Percentiles rank a stretch among this genome's conserved stretches.
phyloP scores from a whole-genome alignment of 805 yeast genomes.

The Saccharomycopsis selenospora region DNA sequence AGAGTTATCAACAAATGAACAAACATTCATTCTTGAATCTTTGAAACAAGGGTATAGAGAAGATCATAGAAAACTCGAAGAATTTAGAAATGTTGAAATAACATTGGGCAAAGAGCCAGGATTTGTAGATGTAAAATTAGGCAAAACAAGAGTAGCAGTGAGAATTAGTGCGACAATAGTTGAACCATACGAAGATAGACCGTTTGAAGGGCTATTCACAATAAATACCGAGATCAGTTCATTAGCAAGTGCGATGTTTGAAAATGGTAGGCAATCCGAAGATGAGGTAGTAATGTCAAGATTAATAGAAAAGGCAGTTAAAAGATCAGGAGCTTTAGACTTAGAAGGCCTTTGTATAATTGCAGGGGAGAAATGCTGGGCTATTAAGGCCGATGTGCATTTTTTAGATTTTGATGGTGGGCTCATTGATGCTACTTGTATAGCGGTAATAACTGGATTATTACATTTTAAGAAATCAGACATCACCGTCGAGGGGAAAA shows the following conservation, averaged over 20 bases:
- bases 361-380: constrained; percentile 91
- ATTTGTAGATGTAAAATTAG: constrained; percentile 69
- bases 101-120: constrained; percentile 68
- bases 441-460: constrained; percentile 83
- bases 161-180: constrained; percentile 69
- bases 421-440: constrained; percentile 79
- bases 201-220: constrained; percentile 84
- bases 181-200: constrained; percentile 82
- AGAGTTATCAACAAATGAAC: constrained; percentile 59
- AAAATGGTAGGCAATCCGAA: constrained; percentile 61
- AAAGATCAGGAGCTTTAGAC: constrained; percentile 87
- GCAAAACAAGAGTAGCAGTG: constrained; percentile 62
- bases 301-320: constrained; percentile 83
- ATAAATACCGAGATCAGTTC: constrained; percentile 84
- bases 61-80: constrained; percentile 61
- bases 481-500: constrained; percentile 52
- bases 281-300: constrained; percentile 77
- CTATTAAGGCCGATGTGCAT: constrained; percentile 82
- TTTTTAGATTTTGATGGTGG: constrained; percentile 90
- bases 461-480: constrained; percentile 82
- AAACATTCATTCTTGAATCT: constrained; percentile 52
- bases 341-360: constrained; percentile 83
- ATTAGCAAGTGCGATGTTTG: constrained; percentile 83
- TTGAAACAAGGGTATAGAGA: constrained; percentile 55
- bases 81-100: constrained; percentile 61